Percentiles rank a stretch among this genome's conserved stretches.
Conservation (phyloP, 495 filamentous ascomycete species). For the Aspergillus sparsus region DNA sequence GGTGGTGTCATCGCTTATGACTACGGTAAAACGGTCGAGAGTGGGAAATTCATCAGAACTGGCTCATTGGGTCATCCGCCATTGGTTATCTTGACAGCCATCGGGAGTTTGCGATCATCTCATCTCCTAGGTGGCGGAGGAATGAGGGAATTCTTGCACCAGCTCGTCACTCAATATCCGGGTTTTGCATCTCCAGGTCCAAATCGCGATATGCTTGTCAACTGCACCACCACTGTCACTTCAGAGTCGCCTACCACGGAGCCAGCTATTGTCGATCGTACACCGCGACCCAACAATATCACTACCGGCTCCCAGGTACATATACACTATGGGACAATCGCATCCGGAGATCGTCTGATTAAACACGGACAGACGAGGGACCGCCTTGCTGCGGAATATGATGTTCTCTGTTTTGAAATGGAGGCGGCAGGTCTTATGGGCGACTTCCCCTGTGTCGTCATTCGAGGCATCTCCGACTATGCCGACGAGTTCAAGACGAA, state of each 20-base stretch:
- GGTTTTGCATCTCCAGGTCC: background rate
- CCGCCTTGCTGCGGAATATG: background rate
- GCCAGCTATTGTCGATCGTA: background rate
- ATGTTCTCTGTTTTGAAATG: slow-evolving; percentile 8
- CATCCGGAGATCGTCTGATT: background rate
- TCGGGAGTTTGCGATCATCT: background rate
- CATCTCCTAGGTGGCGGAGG: background rate
- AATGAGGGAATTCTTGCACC: background rate
- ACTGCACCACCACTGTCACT: background rate
- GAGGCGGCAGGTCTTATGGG: background rate
- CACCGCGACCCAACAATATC: background rate
- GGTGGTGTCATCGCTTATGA: background rate
- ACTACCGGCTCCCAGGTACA: background rate
- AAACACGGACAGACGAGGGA: slow-evolving; percentile 3
- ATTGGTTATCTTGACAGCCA: background rate
- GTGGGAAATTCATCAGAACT: background rate
- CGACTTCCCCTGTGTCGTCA: slow-evolving; percentile 2
- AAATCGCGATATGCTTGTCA: background rate
- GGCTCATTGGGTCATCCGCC: background rate
- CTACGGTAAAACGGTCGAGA: background rate
- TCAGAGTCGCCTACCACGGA: background rate
- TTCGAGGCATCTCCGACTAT: slow-evolving; percentile 11
- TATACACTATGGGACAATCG: slow-evolving; percentile 9
- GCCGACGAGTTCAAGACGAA: slow-evolving; percentile 9
- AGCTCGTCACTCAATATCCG: background rate